Base-by-base conservation (phyloP, 2,329 filamentous ascomycete genomes). In the Verticillium nubilum region DNA sequence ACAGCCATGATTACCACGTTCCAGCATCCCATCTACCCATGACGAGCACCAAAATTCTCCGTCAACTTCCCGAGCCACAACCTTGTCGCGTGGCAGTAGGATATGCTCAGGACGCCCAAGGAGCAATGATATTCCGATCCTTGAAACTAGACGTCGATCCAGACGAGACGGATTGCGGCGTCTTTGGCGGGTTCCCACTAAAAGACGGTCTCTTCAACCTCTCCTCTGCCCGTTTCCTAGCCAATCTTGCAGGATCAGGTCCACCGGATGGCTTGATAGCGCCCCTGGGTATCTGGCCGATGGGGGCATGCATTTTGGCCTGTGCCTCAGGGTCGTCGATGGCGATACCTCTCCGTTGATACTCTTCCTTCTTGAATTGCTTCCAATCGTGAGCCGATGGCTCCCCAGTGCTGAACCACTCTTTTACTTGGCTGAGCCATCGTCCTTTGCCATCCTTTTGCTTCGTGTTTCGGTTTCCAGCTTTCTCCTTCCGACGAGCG, bases 351-450 rank as follows among this genome's bases (percentile, higher is more conserved):
- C 77, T 75, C 50, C 71, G 77, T 54, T 73, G 70, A 62, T 73
- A 81, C 1, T 73, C 70, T 15, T 74, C 72, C 57, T 71, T 74
- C 64, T 76, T 78, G 62, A 81, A 77, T 15, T 77, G 67, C 63
- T 76, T 79, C 63, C 81, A 70, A 1, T 79, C 81, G 52, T 80
- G 76, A 1, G 73, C 72, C 0, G 80, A 82, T 12, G 81, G 80
- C 62, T 84, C 81, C 54, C 76, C 79, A 25, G 75, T 72, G 1
- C 73, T 72, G 7, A 82, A 66, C 81, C 81, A 83, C 52, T 72
- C 74, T 60, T 79, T 83, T 54, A 81, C 67, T 28, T 77, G 74
- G 6, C 69, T 69, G 25, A 80, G 59, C 76, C 78, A 80, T 37
- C 68, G 64, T n/a, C 58, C 56, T 61, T 68, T 72, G 37, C 62